Percentiles rank a stretch among this genome's conserved stretches.
Evolutionary conservation across 2,329 filamentous ascomycete genomes (phyloP).

Genomic region (Waltergamsia citrina): DNA sequence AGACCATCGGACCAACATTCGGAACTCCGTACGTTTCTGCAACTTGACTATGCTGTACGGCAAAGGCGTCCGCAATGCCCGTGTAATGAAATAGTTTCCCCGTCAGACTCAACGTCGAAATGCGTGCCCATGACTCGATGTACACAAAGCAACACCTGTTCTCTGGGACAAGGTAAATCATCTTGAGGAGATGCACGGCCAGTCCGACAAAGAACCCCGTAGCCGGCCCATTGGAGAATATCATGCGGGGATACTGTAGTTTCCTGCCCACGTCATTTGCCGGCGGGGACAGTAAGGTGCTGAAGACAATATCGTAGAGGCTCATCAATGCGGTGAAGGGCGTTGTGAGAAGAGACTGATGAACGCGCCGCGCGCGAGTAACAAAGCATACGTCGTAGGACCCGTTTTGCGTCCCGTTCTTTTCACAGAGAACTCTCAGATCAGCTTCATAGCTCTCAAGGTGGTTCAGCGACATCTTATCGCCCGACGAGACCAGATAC

Average conservation of each 20-base stretch:
- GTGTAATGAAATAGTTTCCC: slow-evolving; percentile 62
- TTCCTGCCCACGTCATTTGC: slow-evolving; percentile 8
- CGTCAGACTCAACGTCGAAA: slow-evolving; percentile 73
- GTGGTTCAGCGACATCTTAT: slow-evolving; percentile 54
- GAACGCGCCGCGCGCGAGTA: slow-evolving; percentile 68
- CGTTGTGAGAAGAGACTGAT: slow-evolving; percentile 69
- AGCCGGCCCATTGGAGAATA: slow-evolving; percentile 82
- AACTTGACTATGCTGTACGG: slow-evolving; percentile 72
- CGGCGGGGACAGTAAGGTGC: slow-evolving; percentile 36
- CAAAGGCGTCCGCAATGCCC: slow-evolving; percentile 62
- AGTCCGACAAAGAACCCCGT: slow-evolving; percentile 69
- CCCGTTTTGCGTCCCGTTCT: slow-evolving; percentile 19
- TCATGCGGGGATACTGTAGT: slow-evolving; percentile 55
- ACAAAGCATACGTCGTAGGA: slow-evolving; percentile 59
- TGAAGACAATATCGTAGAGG: slow-evolving; percentile 48
- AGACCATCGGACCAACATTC: slow-evolving; percentile 29
- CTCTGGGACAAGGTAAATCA: slow-evolving; percentile 32
- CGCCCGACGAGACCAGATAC: slow-evolving; percentile 72
- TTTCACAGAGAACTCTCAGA: slow-evolving; percentile 13
- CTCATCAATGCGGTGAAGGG: slow-evolving; percentile 60
- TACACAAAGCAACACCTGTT: slow-evolving; percentile 67
- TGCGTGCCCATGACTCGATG: slow-evolving; percentile 86
- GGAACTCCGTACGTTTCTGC: slow-evolving; percentile 32
- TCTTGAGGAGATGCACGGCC: slow-evolving; percentile 36
- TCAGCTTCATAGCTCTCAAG: slow-evolving; percentile 47